Base-by-base conservation (phyloP, 352 stramenopile genomes). In the Pythium oligandrum region DNA sequence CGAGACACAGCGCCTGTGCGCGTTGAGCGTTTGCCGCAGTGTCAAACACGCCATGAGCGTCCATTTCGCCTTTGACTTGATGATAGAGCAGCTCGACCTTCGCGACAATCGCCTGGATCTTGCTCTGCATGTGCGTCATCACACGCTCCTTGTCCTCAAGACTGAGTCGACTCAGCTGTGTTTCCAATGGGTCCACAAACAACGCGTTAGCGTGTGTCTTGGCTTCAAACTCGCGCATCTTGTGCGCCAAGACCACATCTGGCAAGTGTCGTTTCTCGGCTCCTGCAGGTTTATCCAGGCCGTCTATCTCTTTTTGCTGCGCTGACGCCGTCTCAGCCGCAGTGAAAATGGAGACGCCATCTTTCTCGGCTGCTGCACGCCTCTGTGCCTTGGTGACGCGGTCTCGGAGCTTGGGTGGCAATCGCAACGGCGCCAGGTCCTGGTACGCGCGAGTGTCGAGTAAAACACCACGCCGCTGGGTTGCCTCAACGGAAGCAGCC, bases 221-320 rank as follows among this genome's bases (percentile, higher is more conserved):
- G 11, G 78, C 78, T 51, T 92, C 78, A 56, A 90, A 90, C 42
- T 88, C 77, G 52, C 80, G 64, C 77, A 89, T 86, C 49, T 92
- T 92, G 63, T 92, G 78, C 52, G 70, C 68, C 40, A 92, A 45
- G 42, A 92, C 71, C 12, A 90, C 75, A 10, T 89, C 76, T 1
- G 80, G 80, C 36, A 89, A 47, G 51, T 89, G 75, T 38, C 61
- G 64, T 42, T 42, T 42, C 38, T 42, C 38, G 7, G 7, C 12
- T 45, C 10, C 11, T 57, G 6, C 42, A 31, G 52, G 45, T 61
- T 34, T 55, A 64, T 31, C 36, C 17, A 26, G 17, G 17, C 17
- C 17, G 17, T 26, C 17, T 26, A 26, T 26, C 17, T 26, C 17
- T 26, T 26, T 26, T 26, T 26, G 17, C 17, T 26, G 17, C 46